These are phyloP conservation scores for Saitoella complicata DNA, from an alignment of 805 yeast genomes.

Conservation along the genomic window DNA sequence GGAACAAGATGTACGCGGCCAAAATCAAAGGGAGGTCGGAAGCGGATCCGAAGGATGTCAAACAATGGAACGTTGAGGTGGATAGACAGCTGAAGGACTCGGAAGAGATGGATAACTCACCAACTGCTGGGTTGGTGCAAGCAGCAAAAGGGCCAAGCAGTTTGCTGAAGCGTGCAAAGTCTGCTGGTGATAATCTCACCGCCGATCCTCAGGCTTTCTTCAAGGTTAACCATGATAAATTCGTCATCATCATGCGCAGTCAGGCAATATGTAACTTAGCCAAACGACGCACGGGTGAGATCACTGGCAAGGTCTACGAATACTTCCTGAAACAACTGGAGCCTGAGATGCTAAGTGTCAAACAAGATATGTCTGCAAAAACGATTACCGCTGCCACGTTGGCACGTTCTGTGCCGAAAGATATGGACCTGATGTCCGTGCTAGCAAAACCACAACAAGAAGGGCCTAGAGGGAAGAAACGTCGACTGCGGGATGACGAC, in stretches of 20 bases:
- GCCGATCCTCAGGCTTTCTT: conserved; percentile 25
- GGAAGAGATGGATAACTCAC: neutral
- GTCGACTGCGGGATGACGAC: neutral
- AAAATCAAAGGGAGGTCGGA: neutral
- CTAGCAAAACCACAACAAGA: neutral
- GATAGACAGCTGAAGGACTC: conserved; percentile 1
- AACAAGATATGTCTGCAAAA: neutral
- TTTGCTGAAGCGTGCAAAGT: neutral
- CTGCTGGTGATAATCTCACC: neutral
- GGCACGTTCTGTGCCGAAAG: neutral
- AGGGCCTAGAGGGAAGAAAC: neutral
- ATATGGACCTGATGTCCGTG: neutral
- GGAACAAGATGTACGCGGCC: neutral
- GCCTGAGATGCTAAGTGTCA: neutral
- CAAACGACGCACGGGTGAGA: conserved; percentile 49
- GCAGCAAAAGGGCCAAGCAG: neutral
- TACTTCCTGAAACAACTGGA: conserved; percentile 28
- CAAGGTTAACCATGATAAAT: conserved; percentile 49
- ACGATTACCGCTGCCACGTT: neutral
- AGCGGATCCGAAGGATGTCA: neutral
- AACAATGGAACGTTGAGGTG: neutral
- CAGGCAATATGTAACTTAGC: conserved; percentile 47
- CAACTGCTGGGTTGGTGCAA: neutral
- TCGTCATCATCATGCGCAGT: conserved; percentile 49
- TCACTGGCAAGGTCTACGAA: conserved; percentile 49